Conservation (phyloP, 257 asterid species). For the Echites panduratus region DNA sequence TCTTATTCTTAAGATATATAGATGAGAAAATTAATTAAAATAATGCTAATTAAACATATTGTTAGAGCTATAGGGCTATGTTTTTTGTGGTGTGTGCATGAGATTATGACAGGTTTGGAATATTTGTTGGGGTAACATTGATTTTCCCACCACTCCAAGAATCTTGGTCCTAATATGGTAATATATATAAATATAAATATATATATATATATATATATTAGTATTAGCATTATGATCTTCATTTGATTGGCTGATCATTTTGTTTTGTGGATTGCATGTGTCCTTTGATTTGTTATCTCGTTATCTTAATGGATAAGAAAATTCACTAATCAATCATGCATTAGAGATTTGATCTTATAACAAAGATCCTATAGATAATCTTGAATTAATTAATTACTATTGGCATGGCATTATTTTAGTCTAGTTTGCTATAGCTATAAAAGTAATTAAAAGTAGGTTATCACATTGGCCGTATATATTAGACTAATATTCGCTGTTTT, state of each 20-base stretch:
- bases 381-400: neutral
- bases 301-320: constrained; percentile 39
- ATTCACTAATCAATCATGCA: constrained; percentile 13
- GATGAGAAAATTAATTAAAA: no score
- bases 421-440: no score
- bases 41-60: neutral
- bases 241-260: constrained; percentile 30
- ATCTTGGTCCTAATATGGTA: constrained; percentile 24
- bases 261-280: constrained; percentile 38
- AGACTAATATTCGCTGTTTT: no score
- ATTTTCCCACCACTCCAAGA: constrained; percentile 44
- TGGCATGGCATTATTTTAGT: neutral
- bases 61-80: neutral
- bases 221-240: neutral
- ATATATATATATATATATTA: no score
- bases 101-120: constrained; percentile 40
- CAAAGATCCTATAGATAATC: neutral
- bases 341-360: constrained; percentile 2
- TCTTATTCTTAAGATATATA: constrained; percentile 18
- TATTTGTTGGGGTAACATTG: constrained; percentile 46
- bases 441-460: no score
- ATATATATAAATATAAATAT: no score
- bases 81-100: constrained; percentile 3
- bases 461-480: no score
- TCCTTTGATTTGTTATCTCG: neutral